Evolutionary conservation across 257 asterid species (phyloP).

Genomic region (Leptodermis oblonga): DNA sequence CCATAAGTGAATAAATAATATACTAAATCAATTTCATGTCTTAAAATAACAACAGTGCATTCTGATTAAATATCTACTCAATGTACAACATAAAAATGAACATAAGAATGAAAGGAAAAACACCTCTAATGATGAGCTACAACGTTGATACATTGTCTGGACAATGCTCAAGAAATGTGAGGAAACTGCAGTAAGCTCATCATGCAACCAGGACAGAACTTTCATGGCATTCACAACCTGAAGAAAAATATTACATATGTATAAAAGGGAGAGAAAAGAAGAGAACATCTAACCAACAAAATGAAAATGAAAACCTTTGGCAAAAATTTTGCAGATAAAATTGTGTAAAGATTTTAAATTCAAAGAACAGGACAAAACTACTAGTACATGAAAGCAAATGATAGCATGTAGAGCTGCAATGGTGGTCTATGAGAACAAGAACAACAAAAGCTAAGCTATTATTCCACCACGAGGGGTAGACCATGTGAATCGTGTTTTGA

Average conservation of each 20-base stretch:
- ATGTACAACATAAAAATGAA: conserved; percentile 4
- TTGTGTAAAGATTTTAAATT: neutral
- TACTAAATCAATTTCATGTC: neutral
- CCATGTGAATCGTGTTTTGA: too few relatives aligned
- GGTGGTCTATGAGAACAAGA: too few relatives aligned
- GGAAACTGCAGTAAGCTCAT: conserved; percentile 49
- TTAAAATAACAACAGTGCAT: neutral
- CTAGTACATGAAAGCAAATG: too few relatives aligned
- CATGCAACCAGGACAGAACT: conserved; percentile 67
- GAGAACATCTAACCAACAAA: neutral
- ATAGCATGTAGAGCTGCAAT: too few relatives aligned
- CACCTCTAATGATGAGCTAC: conserved; percentile 84
- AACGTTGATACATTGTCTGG: conserved; percentile 74
- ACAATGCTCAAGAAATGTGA: conserved; percentile 62
- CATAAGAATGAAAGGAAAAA: conserved; percentile 15
- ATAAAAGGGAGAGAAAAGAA: neutral
- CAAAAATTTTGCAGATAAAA: neutral
- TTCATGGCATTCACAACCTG: conserved; percentile 78
- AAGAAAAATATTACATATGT: conserved; percentile 18
- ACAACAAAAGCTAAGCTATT: too few relatives aligned
- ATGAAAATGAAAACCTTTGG: neutral
- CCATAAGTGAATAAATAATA: neutral
- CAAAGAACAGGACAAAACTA: too few relatives aligned
- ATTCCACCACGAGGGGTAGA: too few relatives aligned
- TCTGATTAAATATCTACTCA: conserved; percentile 6